These are phyloP conservation scores for Plasmopara muralis DNA, from an alignment of 352 stramenopile genomes.

Conservation along the genomic window DNA sequence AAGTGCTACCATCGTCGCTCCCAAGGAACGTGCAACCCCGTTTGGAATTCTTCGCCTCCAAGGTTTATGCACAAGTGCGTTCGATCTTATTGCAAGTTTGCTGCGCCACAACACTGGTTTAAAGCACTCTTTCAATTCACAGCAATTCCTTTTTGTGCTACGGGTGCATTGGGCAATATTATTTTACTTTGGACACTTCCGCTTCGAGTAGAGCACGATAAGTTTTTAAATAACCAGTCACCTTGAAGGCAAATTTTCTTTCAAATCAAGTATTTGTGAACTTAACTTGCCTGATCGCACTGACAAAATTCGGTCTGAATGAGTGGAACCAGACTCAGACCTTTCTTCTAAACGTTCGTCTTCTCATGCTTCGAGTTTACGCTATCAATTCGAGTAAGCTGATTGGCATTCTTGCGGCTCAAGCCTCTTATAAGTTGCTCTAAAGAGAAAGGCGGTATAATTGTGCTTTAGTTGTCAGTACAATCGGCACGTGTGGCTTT, in stretches of 20 bases:
- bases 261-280: constrained; percentile 53
- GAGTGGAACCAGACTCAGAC: constrained; percentile 55
- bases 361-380: constrained; percentile 31
- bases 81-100: constrained; percentile 25
- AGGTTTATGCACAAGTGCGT: constrained; percentile 50
- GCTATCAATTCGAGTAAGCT: constrained; percentile 54
- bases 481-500: constrained; percentile 36
- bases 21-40: constrained; percentile 40
- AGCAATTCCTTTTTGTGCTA: constrained; percentile 32
- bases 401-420: constrained; percentile 59
- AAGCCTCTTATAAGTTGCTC: constrained; percentile 49
- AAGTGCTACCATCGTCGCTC: constrained; percentile 49
- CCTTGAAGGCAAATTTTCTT: constrained; percentile 60
- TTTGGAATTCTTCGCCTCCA: constrained; percentile 53
- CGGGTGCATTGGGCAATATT: constrained; percentile 51
- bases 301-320: constrained; percentile 59
- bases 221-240: constrained; percentile 49
- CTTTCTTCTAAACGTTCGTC: constrained; percentile 65
- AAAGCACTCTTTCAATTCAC: constrained; percentile 40
- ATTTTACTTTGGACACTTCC: constrained; percentile 57
- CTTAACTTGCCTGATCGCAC: constrained; percentile 55
- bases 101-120: no score
- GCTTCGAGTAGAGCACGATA: constrained; percentile 19
- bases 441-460: constrained; percentile 59
- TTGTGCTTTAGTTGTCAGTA: constrained; percentile 43